Conservation (phyloP, 139 green algal genomes). For the Nannochloris sp. region DNA sequence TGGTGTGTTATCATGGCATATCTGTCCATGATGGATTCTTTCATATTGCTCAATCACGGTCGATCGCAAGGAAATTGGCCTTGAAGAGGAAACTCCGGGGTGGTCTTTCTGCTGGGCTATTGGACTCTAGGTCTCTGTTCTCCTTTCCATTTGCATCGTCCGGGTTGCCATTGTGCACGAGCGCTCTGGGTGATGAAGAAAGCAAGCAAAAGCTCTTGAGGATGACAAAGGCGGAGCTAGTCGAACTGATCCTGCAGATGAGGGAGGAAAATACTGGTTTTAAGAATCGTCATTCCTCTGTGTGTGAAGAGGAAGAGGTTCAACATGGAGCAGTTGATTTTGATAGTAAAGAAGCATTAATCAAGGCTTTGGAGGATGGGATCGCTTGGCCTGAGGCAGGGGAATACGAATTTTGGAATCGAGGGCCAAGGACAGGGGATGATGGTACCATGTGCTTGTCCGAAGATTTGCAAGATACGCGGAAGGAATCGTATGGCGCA, state of each 20-base stretch:
- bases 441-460: background rate
- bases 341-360: background rate
- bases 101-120: slow-evolving; percentile 3
- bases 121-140: background rate
- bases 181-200: background rate
- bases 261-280: no score
- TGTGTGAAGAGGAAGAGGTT: no score
- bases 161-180: background rate
- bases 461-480: background rate
- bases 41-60: no score
- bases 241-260: no score
- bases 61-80: no score
- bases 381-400: slow-evolving; percentile 33
- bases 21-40: no score
- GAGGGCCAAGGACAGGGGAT: background rate
- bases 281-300: no score
- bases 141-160: background rate
- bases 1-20: no score
- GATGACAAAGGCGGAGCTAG: no score
- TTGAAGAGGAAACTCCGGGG: slow-evolving; percentile 20
- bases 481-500: background rate
- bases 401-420: slow-evolving; percentile 8
- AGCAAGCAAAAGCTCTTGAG: no score
- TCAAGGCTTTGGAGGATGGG: slow-evolving; percentile 21
- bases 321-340: no score